Conservation (phyloP, 2,329 filamentous ascomycete genomes). For the Colletotrichum endophyticum region DNA sequence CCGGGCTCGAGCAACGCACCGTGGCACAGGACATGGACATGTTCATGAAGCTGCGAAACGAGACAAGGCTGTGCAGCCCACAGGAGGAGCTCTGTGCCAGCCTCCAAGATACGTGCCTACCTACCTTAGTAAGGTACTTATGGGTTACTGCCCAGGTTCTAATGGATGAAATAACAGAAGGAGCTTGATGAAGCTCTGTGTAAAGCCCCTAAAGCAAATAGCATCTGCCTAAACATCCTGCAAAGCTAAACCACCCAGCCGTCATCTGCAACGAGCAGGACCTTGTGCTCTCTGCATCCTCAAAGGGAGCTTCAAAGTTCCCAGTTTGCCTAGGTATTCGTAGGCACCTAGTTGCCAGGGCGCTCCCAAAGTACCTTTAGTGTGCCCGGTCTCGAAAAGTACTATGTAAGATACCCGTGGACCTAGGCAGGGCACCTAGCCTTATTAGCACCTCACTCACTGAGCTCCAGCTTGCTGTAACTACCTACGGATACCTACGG, state of each 20-base stretch:
- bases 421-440: not conserved
- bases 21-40: not conserved
- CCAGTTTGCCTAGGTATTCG: too few species aligned
- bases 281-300: not conserved
- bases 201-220: not conserved
- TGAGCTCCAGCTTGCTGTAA: not conserved
- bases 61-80: not conserved
- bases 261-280: too few species aligned
- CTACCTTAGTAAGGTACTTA: not conserved
- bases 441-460: not conserved
- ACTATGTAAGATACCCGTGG: too few species aligned
- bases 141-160: too few species aligned
- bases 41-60: not conserved
- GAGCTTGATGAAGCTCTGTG: not conserved
- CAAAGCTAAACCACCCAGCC: too few species aligned
- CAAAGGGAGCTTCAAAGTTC: not conserved
- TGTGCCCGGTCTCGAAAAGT: not conserved
- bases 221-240: not conserved
- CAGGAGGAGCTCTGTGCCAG: not conserved
- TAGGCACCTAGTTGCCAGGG: not conserved
- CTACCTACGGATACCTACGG: not conserved
- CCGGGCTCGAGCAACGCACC: constrained; percentile 1
- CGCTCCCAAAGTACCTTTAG: not conserved
- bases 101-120: not conserved
- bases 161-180: not conserved